Evolutionary conservation across 768 basidiomycete genomes (phyloP).

Genomic region (Clitopilus hobsonii): DNA sequence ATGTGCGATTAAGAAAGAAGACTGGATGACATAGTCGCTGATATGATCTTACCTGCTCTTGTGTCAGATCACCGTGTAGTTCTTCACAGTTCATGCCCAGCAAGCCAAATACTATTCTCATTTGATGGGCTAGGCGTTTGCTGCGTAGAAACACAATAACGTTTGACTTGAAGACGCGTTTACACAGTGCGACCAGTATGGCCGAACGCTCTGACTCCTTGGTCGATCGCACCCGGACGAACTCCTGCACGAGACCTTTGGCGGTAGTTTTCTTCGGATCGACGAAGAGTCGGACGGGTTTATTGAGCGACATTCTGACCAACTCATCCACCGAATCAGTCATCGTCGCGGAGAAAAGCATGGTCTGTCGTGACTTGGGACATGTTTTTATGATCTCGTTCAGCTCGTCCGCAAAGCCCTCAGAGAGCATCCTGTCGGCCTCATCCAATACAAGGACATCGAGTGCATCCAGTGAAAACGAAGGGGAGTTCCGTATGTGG

Average conservation of each 20-base stretch:
- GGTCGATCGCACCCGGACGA: slow-evolving; percentile 83
- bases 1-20: slow-evolving; percentile 2
- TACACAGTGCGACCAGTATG: slow-evolving; percentile 78
- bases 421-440: slow-evolving; percentile 94
- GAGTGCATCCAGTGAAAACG: slow-evolving; percentile 87
- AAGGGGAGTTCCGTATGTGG: slow-evolving; percentile 92
- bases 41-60: slow-evolving; percentile 72
- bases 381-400: slow-evolving; percentile 91
- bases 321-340: slow-evolving; percentile 94
- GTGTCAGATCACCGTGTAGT: slow-evolving; percentile 91
- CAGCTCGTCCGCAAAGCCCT: slow-evolving; percentile 94
- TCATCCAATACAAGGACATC: slow-evolving; percentile 96
- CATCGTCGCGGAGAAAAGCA: slow-evolving; percentile 99
- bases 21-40: neutral
- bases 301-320: slow-evolving; percentile 87
- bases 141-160: slow-evolving; percentile 94
- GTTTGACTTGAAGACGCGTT: slow-evolving; percentile 76
- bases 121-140: slow-evolving; percentile 96
- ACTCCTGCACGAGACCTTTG: slow-evolving; percentile 86
- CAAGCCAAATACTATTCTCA: slow-evolving; percentile 88
- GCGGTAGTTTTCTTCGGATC: slow-evolving; percentile 90
- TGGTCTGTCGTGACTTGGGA: slow-evolving; percentile 86
- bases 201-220: slow-evolving; percentile 76
- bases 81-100: slow-evolving; percentile 89
- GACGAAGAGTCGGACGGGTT: slow-evolving; percentile 91